Evolutionary conservation across 2,329 filamentous ascomycete species (phyloP).

Genomic region (Colletotrichum graminicola): DNA sequence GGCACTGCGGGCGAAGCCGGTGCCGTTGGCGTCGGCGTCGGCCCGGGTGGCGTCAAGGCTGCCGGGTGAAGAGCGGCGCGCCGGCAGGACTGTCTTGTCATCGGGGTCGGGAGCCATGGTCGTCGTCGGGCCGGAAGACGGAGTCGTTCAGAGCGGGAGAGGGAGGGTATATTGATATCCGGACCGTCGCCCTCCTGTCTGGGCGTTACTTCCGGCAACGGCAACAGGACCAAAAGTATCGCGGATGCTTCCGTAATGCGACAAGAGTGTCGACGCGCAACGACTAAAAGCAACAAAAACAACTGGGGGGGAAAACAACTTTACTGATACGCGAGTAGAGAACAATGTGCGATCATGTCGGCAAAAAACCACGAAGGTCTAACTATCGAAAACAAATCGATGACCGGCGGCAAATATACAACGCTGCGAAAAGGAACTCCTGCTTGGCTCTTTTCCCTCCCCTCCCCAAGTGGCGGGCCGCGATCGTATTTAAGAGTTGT

Average conservation of each 20-base stretch:
- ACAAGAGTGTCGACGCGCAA: neutral
- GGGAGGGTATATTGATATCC: no score
- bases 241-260: neutral
- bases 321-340: slow-evolving; percentile 9
- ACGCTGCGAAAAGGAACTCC: neutral
- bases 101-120: slow-evolving; percentile 24
- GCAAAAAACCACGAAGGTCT: neutral
- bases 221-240: neutral
- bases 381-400: neutral
- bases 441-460: neutral
- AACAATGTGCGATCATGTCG: slow-evolving; percentile 17
- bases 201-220: neutral
- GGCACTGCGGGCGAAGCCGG: slow-evolving; percentile 16
- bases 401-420: neutral
- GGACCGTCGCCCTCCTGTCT: neutral
- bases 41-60: neutral
- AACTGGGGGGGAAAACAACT: slow-evolving; percentile 4
- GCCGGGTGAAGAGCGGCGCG: slow-evolving; percentile 10
- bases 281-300: neutral
- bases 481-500: slow-evolving; percentile 34
- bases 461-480: neutral
- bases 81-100: slow-evolving; percentile 28
- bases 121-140: neutral
- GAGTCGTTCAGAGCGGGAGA: neutral
- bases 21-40: slow-evolving; percentile 2